Evolutionary conservation across 2,329 filamentous ascomycete species (phyloP), one percentile per base, ranked within the genome.

Genomic region (Simplicillium aogashimaense): DNA sequence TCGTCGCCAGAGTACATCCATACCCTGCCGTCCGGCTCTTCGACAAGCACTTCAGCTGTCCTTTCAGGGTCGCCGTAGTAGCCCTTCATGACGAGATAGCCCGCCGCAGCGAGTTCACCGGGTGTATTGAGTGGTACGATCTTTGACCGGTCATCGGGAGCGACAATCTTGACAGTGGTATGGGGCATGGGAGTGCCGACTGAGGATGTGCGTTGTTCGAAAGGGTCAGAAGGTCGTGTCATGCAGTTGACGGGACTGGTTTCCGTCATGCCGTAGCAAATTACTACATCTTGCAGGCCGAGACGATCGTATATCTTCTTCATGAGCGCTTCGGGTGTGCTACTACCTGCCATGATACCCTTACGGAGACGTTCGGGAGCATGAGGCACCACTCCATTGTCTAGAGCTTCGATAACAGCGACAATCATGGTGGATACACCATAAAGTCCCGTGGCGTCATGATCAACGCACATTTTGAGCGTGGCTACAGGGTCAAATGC

Each of bases 1-100:
- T 97, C 90, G 54, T 98, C 92, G 15, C 92, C 92, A 0, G 84
- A 94, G 61, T 84, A 71, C 83, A 97, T 92, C 90, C 90, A 97
- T 14, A 83, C 55, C 35, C 70, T 74, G 6, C 70, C 59, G 9
- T 72, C 61, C 39, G 76, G 42, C 37, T 74, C 71, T 3, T 46
- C 41, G 4, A 65, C 47, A 15, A 81, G 67, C 5, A 83, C 86
- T 54, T 86, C 82, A 0, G 66, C 66, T 0, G 89, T 95, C 46
- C 70, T 71, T 17, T 58, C 72, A 10, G 73, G 68, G 53, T 94
- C 87, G n/a, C 66, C 75, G 76, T 80, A 97, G 62, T 98, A 97
- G 32, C 83, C 86, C 58, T 86, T 79, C 88, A 95, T 95, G 29
- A 95, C 75, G 3, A 88, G 69, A 54, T 97, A 97, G 0, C 92